Base-by-base conservation (phyloP, 768 basidiomycete genomes). In the Agrocybe praecox region DNA sequence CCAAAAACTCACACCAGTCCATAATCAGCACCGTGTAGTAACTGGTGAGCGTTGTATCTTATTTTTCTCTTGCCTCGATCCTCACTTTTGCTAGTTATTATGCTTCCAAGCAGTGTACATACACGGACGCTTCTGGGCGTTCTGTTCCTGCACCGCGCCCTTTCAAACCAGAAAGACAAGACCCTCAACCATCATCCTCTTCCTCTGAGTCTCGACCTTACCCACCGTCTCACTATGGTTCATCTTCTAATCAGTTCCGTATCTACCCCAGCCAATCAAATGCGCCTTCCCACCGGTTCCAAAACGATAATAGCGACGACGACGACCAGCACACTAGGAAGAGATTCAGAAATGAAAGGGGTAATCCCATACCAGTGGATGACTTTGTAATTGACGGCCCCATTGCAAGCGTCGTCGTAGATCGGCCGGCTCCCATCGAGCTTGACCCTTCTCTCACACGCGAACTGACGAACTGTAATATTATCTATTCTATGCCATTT, bases 21-120 rank as follows among this genome's bases (percentile, higher is more conserved):
- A 53, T 63, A 52, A 59, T 47, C 70, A 89, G 88, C 87, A 10
- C 89, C 89, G 6, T 92, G 90, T 66, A 89, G 88, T 69, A 92
- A 92, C 66, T 92, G 90, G 89, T 90, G 55, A 61, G 75, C 56
- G 22, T 60, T 73, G 62, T 46, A 34, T 49, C 19, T 26, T 51
- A 26, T 33, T 51, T 56, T 34, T 33, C 14, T 43, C 44, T 56
- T 44, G n/a, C 55, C 50, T 58, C 56, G 48, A 55, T 46, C 57
- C 56, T 67, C 54, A 57, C 34, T 48, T 48, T 17, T 59, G 53
- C 26, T 67, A 92, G 90, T 64, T 91, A 85, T 68, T 93, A 87
- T 69, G 90, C 91, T 57, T 88, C 87, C 61, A 92, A 92, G 70
- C 75, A 82, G 29, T 93, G 91, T 71, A 84, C 87, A 1, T 93